Conservation (phyloP, 306 rosid species). For the Acacia melanoxylon region DNA sequence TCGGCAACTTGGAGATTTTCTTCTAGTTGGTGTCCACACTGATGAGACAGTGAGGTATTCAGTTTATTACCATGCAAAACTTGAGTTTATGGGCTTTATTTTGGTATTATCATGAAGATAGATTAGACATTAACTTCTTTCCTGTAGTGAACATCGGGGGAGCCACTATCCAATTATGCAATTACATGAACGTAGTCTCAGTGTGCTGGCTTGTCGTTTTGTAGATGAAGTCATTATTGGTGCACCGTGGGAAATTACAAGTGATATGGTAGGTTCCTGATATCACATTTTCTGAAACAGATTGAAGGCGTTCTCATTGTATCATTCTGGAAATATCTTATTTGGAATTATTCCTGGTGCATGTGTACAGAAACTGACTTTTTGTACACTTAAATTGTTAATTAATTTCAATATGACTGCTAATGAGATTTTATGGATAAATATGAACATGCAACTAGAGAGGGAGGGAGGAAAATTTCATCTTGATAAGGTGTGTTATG, state of each 20-base stretch:
- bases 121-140: constrained; percentile 28
- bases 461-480: not conserved
- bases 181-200: constrained; percentile 95
- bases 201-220: constrained; percentile 85
- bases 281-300: constrained; percentile 17
- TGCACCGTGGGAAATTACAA: constrained; percentile 91
- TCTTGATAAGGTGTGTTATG: not conserved
- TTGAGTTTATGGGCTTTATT: constrained; percentile 14
- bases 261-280: constrained; percentile 73
- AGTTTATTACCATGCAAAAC: constrained; percentile 6
- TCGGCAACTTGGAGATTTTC: constrained; percentile 93
- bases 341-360: constrained; percentile 18
- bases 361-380: not conserved
- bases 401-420: not conserved
- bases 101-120: constrained; percentile 1
- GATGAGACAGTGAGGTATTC: constrained; percentile 86
- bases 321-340: not conserved
- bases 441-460: not conserved
- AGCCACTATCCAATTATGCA: constrained; percentile 86
- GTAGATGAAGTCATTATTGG: constrained; percentile 99
- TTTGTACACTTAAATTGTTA: constrained; percentile 12
- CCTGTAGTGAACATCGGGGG: constrained; percentile 74
- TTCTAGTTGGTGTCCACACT: constrained; percentile 82
- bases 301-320: not conserved
- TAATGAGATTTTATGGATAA: not conserved